These are phyloP conservation scores for Calocybe gangraenosa DNA, from an alignment of 768 basidiomycete species.

Conservation along the genomic window DNA sequence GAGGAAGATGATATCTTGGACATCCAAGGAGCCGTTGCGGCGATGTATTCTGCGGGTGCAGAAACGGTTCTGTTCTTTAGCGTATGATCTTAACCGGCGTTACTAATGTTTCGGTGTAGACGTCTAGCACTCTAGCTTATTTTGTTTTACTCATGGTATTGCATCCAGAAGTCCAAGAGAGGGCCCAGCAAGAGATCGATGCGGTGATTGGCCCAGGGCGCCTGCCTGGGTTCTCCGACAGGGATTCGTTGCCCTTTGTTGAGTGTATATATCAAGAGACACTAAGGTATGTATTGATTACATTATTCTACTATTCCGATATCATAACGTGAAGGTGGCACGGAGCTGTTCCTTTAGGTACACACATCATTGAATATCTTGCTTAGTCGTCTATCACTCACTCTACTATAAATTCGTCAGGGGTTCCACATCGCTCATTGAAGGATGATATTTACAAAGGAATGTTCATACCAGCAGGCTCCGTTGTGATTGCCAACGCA, in stretches of 20 bases:
- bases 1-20: slow-evolving; percentile 4
- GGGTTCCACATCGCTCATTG: slow-evolving; percentile 12
- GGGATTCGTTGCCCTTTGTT: slow-evolving; percentile 18
- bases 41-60: slow-evolving; percentile 10
- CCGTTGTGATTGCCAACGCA: slow-evolving; percentile 12
- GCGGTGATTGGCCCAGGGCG: slow-evolving; percentile 19
- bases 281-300: slow-evolving; percentile 8
- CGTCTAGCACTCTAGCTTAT: slow-evolving; percentile 10
- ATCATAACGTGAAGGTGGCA: slow-evolving; percentile 13
- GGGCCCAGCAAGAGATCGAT: slow-evolving; percentile 27
- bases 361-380: slow-evolving; percentile 5
- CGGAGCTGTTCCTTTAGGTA: slow-evolving; percentile 16
- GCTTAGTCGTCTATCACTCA: neutral
- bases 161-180: slow-evolving; percentile 21
- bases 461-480: slow-evolving; percentile 16
- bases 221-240: slow-evolving; percentile 22
- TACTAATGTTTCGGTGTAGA: neutral
- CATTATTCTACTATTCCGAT: neutral
- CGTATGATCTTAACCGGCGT: neutral
- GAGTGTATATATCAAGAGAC: slow-evolving; percentile 13
- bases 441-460: slow-evolving; percentile 34
- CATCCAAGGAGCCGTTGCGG: slow-evolving; percentile 12
- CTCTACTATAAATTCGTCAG: slow-evolving; percentile 1
- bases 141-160: slow-evolving; percentile 25
- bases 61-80: slow-evolving; percentile 10